These are phyloP conservation scores for Kalmanozyma brasiliensis DNA, from an alignment of 1,284 basidiomycete genomes.

Conservation along the genomic window DNA sequence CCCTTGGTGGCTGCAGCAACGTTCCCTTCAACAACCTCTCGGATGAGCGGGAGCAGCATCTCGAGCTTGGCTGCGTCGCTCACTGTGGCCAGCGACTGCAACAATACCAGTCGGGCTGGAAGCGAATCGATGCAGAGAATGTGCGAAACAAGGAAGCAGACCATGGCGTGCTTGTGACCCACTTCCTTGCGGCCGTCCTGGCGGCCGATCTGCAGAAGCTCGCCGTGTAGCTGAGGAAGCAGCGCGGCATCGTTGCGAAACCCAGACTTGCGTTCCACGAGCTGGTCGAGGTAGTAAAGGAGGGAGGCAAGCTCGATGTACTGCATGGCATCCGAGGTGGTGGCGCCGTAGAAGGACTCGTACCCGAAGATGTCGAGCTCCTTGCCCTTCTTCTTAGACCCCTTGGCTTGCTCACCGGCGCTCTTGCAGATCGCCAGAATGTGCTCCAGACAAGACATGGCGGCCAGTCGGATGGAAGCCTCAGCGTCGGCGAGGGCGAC, in stretches of 20 bases:
- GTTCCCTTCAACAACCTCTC: constrained; percentile 66
- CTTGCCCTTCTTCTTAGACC: constrained; percentile 31
- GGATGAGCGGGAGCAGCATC: constrained; percentile 75
- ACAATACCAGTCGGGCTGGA: constrained; percentile 73
- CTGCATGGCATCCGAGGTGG: constrained; percentile 73
- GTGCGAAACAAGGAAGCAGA: constrained; percentile 87
- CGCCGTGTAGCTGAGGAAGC: constrained; percentile 75
- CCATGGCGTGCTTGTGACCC: constrained; percentile 76
- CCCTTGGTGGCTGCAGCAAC: constrained; percentile 10
- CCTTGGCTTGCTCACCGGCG: constrained; percentile 60
- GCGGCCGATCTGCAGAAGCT: constrained; percentile 72
- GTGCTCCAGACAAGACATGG: constrained; percentile 75
- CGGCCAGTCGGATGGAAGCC: constrained; percentile 73
- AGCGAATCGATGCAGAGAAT: constrained; percentile 74
- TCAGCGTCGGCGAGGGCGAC: constrained; percentile 75
- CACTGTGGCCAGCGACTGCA: constrained; percentile 75
- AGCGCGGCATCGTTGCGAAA: constrained; percentile 78
- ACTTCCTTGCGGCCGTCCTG: constrained; percentile 75
- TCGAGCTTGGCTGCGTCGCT: constrained; percentile 76
- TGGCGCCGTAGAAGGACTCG: constrained; percentile 81
- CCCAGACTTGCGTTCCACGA: constrained; percentile 68
- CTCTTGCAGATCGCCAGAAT: constrained; percentile 69
- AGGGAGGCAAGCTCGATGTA: constrained; percentile 82
- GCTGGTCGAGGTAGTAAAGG: constrained; percentile 74
- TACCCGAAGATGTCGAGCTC: constrained; percentile 78